A percentile compares a stretch with the other conserved stretches of the same genome.
Evolutionary conservation across 305 asterid species (phyloP).

Genomic region (Solanum hybrid): DNA sequence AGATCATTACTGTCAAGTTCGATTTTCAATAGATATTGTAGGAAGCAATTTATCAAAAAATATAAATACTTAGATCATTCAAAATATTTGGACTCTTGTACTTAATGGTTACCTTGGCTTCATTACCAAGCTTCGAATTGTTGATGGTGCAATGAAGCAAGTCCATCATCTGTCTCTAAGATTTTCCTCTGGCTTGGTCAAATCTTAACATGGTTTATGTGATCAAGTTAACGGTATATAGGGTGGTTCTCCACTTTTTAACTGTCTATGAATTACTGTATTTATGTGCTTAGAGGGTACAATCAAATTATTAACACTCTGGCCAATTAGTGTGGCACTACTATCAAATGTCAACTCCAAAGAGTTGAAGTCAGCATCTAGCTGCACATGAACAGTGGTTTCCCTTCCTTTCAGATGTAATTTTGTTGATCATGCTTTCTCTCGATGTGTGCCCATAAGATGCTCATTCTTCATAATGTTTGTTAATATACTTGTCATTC

Average conservation of each 20-base stretch:
- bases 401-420: background rate
- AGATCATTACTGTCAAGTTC: background rate
- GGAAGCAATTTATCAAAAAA: background rate
- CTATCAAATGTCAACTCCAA: background rate
- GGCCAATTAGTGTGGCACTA: background rate
- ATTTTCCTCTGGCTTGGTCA: background rate
- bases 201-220: background rate
- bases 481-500: background rate
- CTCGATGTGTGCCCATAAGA: background rate
- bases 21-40: background rate
- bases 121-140: background rate
- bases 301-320: background rate
- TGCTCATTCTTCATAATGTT: background rate
- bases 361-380: background rate
- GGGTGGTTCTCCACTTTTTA: background rate
- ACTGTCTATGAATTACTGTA: background rate
- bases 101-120: background rate
- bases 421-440: background rate
- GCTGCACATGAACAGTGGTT: background rate
- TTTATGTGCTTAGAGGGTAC: background rate
- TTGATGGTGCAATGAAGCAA: background rate
- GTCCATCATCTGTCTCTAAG: background rate
- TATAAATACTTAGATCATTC: background rate
- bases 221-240: background rate
- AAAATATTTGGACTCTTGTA: background rate